Evolutionary conservation across 192 early-diverging fungal species (phyloP), one percentile per base, ranked within the genome.

Genomic region (Linnemannia zychae): DNA sequence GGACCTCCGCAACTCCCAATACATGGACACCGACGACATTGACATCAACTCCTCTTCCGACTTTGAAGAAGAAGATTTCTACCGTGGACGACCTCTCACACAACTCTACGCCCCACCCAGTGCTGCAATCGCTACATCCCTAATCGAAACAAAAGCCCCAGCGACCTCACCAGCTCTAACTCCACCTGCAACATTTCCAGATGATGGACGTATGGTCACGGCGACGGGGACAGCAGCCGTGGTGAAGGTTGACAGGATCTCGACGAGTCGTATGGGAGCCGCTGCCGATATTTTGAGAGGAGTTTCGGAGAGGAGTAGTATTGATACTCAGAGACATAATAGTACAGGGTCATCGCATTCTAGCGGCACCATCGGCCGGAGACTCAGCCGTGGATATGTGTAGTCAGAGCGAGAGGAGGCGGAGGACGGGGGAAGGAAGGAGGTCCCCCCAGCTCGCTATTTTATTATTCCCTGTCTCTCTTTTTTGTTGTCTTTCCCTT

Each of bases 201-300:
- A 84, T 0, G 72, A 84, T n/a, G 82, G 82, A 5, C 50, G 44
- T 34, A 74, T 83, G 75, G 48, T 69, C 2, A 44, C 40, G 9
- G 40, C 4, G 9, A 9, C 4, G 9, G 40, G 40, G 3, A 9
- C 40, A 44, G 40, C 40, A 44, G 40, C 9, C 4, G 57, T 63
- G 3, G 57, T 63, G 4, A 28, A 31, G 57, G 37, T 74, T 22
- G 67, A 77, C 7, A 17, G 76, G 2, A 71, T 74, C n/a, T 84
- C 82, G 22, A 75, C 18, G 4, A 69, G 53, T 38, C 63, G 53
- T 11, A 78, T 72, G 15, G 66, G 72, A 4, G 65, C 82, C 1
- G 81, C 81, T 28, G 82, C 82, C 7, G 82, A 84, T 72, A 78
- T 84, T 28, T 7, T 84, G 48, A 70, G 82, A 0, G 77, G 82